Conservation (phyloP, 2,329 filamentous ascomycete genomes). For the Dothideomycetidae sp. region DNA sequence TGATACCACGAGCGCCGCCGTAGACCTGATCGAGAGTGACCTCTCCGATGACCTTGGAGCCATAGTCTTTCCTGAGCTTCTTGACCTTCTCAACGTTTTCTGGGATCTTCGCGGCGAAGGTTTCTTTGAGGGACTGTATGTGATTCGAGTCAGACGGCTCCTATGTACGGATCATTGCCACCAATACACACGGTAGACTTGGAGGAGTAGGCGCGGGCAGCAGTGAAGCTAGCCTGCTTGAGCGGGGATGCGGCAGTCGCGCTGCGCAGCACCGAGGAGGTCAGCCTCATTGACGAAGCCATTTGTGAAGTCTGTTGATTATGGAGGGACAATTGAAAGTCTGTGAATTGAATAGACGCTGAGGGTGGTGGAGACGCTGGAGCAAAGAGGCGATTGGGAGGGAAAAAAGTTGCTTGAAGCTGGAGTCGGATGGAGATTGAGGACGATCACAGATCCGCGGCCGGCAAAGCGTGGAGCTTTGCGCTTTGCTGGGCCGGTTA, state of each 20-base stretch:
- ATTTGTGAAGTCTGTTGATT: slow-evolving; percentile 40
- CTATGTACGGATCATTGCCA: slow-evolving; percentile 15
- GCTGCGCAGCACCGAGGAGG: slow-evolving; percentile 65
- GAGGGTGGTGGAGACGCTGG: slow-evolving; percentile 16
- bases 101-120: slow-evolving; percentile 89
- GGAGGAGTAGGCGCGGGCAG: slow-evolving; percentile 79
- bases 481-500: no score
- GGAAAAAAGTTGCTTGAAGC: background rate
- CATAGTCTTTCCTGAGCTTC: slow-evolving; percentile 90
- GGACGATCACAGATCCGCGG: no score
- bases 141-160: slow-evolving; percentile 16
- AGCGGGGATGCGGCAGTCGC: slow-evolving; percentile 42
- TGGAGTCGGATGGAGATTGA: background rate
- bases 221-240: slow-evolving; percentile 61
- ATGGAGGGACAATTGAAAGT: slow-evolving; percentile 14
- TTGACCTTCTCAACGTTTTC: slow-evolving; percentile 99
- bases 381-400: no score
- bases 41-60: slow-evolving; percentile 90
- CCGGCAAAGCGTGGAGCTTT: no score
- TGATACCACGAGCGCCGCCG: slow-evolving; percentile 97
- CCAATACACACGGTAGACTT: slow-evolving; percentile 61
- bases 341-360: no score
- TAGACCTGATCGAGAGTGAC: slow-evolving; percentile 99
- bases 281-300: slow-evolving; percentile 70
- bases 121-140: slow-evolving; percentile 83